Percentiles rank a stretch among this genome's conserved stretches.
Evolutionary conservation across 768 basidiomycete species (phyloP).

Genomic region (Lactifluus volemus): DNA sequence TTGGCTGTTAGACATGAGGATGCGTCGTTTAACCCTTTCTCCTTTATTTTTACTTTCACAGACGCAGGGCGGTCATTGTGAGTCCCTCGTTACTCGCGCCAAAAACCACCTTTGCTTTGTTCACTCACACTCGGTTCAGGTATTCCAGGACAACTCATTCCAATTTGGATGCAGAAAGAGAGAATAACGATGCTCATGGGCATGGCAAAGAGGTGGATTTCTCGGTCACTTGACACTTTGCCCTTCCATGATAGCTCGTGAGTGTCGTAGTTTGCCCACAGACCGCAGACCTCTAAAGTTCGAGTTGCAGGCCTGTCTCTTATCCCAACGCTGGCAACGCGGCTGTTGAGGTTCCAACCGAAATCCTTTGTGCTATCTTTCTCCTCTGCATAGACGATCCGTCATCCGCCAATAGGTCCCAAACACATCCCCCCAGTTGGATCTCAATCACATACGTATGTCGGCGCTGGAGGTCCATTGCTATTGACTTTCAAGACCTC

Average conservation of each 20-base stretch:
- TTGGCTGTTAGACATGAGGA: slow-evolving; percentile 1
- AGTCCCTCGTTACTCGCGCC: neutral
- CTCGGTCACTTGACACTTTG: neutral
- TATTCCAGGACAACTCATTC: neutral
- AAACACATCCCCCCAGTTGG: neutral
- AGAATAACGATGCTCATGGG: neutral
- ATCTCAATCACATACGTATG: neutral
- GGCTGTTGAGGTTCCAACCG: neutral
- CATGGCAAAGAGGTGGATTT: neutral
- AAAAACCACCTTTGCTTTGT: neutral
- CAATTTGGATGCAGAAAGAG: neutral
- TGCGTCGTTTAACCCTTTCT: slow-evolving; percentile 3
- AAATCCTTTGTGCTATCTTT: neutral
- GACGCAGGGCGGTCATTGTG: neutral
- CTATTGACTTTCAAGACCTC: neutral
- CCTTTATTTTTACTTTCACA: neutral
- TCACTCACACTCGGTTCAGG: neutral
- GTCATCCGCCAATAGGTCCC: neutral
- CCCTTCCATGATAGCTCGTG: neutral
- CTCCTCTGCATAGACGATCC: neutral
- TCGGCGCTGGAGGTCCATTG: slow-evolving; percentile 1
- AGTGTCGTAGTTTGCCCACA: neutral
- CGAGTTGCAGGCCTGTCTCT: neutral
- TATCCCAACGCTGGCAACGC: neutral
- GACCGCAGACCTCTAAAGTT: neutral